Percentiles rank a stretch among this genome's conserved stretches.
Evolutionary conservation across 768 basidiomycete species (phyloP).

Genomic region (Gyrodon lividus): DNA sequence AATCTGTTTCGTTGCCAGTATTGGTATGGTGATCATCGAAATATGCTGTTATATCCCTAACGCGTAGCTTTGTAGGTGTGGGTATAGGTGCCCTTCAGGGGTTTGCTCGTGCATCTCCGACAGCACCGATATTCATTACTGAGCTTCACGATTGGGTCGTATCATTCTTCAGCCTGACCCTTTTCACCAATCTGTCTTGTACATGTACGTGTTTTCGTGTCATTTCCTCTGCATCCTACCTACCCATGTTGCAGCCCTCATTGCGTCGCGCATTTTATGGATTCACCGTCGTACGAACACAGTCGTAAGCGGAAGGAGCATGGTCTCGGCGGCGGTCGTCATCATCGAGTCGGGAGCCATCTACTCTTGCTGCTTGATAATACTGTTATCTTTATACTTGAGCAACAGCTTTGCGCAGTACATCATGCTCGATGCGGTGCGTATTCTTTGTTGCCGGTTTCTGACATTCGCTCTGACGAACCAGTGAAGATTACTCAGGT

Average conservation of each 20-base stretch:
- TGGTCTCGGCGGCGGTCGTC: slow-evolving; percentile 9
- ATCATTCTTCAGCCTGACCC: slow-evolving; percentile 10
- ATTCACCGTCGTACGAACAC: slow-evolving; percentile 3
- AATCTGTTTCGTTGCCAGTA: slow-evolving; percentile 5
- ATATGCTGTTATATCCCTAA: neutral
- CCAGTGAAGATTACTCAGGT: slow-evolving; percentile 2
- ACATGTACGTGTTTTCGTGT: slow-evolving; percentile 1
- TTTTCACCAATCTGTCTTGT: slow-evolving; percentile 6
- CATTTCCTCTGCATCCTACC: neutral
- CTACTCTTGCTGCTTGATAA: slow-evolving; percentile 9
- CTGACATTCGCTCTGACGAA: neutral
- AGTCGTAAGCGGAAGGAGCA: neutral
- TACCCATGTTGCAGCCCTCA: slow-evolving; percentile 4
- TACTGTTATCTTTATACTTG: slow-evolving; percentile 11
- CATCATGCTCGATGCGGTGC: slow-evolving; percentile 16
- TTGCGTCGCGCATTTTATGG: slow-evolving; percentile 16
- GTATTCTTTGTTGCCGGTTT: neutral
- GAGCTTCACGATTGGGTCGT: slow-evolving; percentile 3
- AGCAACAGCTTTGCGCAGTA: slow-evolving; percentile 12
- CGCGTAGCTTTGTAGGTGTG: neutral
- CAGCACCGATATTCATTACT: neutral
- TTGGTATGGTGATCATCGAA: neutral
- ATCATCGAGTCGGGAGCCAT: slow-evolving; percentile 20
- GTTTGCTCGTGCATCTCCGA: neutral
- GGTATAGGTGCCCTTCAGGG: slow-evolving; percentile 1